Base-by-base conservation (phyloP, 2,329 filamentous ascomycete genomes). In the Uncinocarpus reesii region DNA sequence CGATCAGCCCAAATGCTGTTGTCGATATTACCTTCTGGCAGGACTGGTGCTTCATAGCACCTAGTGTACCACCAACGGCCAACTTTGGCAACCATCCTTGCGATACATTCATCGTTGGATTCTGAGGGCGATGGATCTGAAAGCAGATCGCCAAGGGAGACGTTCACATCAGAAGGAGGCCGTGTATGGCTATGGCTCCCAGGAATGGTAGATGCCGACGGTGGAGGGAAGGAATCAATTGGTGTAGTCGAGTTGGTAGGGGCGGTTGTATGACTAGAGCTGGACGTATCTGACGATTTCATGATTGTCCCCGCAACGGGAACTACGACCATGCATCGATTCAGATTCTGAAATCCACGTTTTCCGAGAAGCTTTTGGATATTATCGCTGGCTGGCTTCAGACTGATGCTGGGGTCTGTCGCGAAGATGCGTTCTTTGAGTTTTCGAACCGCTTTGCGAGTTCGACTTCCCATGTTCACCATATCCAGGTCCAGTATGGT, bases 51-150 rank as follows among this genome's bases (percentile, higher is more conserved):
- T 66, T 95, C 90, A 63, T 95, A 96, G 71, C 90, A 95, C 45
- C 84, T 80, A 7, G 80, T 85, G 66, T 95, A 96, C 92, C 92
- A 98, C 87, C 90, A 96, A 36, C 92, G 78, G 1, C 88, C 90
- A 8, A 96, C 90, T 53, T 81, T 83, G 13, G 88, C 84, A 18
- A 96, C 88, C 75, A 94, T 94, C 60, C 86, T 89, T 11, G 87
- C 86, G 60, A 96, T 95, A 55, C 80, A 83, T 60, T 88, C 86
- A 56, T 95, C 87, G 18, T 84, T 83, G 11, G 77, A 71, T 0
- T 79, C 73, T 6, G 80, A 78, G n/a, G 80, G 75, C n/a, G 78
- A 77, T 29, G 81, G 75, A 55, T 86, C 81, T 24, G 75, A 80
- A 66, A 87, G 83, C 68, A 87, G 79, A 59, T 88, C 84, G 1